Evolutionary conservation across 2,329 filamentous ascomycete species (phyloP).

Genomic region (Didymella pomorum): DNA sequence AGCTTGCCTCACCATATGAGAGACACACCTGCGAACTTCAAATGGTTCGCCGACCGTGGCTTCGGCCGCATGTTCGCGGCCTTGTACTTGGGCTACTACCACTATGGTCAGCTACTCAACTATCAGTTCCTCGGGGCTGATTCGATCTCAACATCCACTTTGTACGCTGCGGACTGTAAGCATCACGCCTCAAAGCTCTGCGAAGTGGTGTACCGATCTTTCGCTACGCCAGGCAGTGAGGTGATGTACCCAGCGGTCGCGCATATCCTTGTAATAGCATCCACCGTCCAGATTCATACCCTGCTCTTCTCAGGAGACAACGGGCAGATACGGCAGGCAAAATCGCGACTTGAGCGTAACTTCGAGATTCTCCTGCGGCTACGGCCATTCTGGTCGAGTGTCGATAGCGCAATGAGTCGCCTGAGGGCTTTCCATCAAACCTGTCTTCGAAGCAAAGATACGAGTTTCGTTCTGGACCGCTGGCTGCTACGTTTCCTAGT

Average conservation of each 20-base stretch:
- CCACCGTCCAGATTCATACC: constrained; percentile 36
- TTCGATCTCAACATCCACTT: constrained; percentile 20
- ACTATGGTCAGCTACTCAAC: constrained; percentile 35
- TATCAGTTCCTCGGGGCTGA: constrained; percentile 37
- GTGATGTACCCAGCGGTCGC: constrained; percentile 36
- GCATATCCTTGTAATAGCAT: constrained; percentile 36
- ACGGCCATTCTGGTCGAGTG: constrained; percentile 36
- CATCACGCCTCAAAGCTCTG: constrained; percentile 35
- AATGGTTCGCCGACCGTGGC: constrained; percentile 31
- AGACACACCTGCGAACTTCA: constrained; percentile 35
- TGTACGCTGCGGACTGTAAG: constrained; percentile 35
- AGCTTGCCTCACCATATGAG: constrained; percentile 34
- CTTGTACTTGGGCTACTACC: constrained; percentile 37
- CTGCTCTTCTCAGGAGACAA: constrained; percentile 34
- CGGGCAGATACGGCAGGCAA: constrained; percentile 31
- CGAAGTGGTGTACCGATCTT: constrained; percentile 34
- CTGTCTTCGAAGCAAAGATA: constrained; percentile 37
- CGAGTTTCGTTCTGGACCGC: constrained; percentile 36
- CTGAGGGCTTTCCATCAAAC: constrained; percentile 37
- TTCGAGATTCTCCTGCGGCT: constrained; percentile 34
- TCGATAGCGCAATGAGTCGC: constrained; percentile 37
- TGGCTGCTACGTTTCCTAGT: constrained; percentile 38
- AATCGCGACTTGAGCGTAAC: constrained; percentile 35
- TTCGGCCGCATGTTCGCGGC: constrained; percentile 36
- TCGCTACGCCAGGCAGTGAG: constrained; percentile 30